Evolutionary conservation across 2,329 filamentous ascomycete genomes (phyloP).

Genomic region (Aspergillus awamori): DNA sequence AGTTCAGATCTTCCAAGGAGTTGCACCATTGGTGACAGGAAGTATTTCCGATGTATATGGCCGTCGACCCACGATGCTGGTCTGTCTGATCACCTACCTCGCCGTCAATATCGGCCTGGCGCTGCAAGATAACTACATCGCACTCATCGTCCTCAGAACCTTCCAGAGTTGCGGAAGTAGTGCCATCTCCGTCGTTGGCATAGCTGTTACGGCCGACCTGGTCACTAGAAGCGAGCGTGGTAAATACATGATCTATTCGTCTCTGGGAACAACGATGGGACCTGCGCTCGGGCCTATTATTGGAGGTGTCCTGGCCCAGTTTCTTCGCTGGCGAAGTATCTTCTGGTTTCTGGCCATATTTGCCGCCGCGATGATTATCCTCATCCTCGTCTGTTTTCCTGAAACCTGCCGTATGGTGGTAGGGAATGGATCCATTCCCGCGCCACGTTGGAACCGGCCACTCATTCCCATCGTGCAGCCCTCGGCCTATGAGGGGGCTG

Average conservation of each 20-base stretch:
- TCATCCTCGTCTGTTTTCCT: slow-evolving; percentile 60
- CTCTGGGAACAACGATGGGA: slow-evolving; percentile 57
- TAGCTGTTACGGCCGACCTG: slow-evolving; percentile 71
- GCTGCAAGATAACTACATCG: slow-evolving; percentile 37
- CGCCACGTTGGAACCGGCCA: slow-evolving; percentile 42
- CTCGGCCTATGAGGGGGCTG: slow-evolving; percentile 24
- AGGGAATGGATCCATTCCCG: neutral
- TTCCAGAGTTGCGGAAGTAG: slow-evolving; percentile 57
- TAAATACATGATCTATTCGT: slow-evolving; percentile 68
- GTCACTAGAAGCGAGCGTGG: slow-evolving; percentile 70
- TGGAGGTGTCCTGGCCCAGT: slow-evolving; percentile 67
- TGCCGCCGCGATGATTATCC: slow-evolving; percentile 48
- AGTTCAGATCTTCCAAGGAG: slow-evolving; percentile 58
- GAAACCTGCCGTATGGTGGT: slow-evolving; percentile 40
- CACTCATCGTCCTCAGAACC: slow-evolving; percentile 41
- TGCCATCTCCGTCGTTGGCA: slow-evolving; percentile 69
- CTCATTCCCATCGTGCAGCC: slow-evolving; percentile 18
- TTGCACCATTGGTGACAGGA: slow-evolving; percentile 64
- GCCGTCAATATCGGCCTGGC: slow-evolving; percentile 43
- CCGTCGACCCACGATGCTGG: slow-evolving; percentile 63
- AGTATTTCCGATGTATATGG: slow-evolving; percentile 64
- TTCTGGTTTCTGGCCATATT: slow-evolving; percentile 70
- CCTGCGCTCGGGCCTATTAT: slow-evolving; percentile 61
- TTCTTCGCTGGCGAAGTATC: slow-evolving; percentile 66
- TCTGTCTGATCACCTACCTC: slow-evolving; percentile 54